Base-by-base conservation (phyloP, 257 asterid species). In the Osmanthus fragrans region DNA sequence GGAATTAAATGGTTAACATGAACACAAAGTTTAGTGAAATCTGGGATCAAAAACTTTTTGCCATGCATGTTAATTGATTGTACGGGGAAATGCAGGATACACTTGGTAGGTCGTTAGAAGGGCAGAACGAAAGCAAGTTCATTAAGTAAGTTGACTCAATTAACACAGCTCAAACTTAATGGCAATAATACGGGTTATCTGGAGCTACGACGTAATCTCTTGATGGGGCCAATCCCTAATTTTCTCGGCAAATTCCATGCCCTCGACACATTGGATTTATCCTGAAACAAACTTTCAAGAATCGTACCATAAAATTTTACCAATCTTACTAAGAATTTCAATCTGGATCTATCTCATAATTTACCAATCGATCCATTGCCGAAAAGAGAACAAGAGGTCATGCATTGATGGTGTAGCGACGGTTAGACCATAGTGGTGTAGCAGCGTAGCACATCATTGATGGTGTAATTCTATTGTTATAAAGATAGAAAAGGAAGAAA, bases 281-380 rank as follows among this genome's bases (percentile, higher is more conserved):
- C 97, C 1, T 79, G 85, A 86, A 95, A 95, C 80, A 79, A 64
- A 10, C 80, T 91, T 58, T 47, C 92, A 0, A 97, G 99, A 56
- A 60, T 85, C 0, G 97, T 94, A 7, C 98, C 99, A 0, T 85
- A 84, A 83, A 77, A 77, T 6, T 95, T 95, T n/a, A 85, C 82
- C 0, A 95, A 95, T 84, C 89, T 95, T 18, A 92, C 99, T 15
- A 90, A 91, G 78, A 93, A 92, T 39, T 90, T 91, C 79, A 90
- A 95, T 76, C 96, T 95, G 7, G 91, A 95, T 34, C 87, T 95
- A 4, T 91, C 98, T 3, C 95, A 79, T 15, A 95, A 95, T 77
- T 77, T 58, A 29, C 80, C 93, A 1, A 88, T 83, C 4, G 99
- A 92, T 71, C 99, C 99, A 12, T 95, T 95, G 65, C 98, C 99